These are phyloP conservation scores for Papiliotrema flavescens DNA, from an alignment of 1,284 basidiomycete species.

Conservation along the genomic window DNA sequence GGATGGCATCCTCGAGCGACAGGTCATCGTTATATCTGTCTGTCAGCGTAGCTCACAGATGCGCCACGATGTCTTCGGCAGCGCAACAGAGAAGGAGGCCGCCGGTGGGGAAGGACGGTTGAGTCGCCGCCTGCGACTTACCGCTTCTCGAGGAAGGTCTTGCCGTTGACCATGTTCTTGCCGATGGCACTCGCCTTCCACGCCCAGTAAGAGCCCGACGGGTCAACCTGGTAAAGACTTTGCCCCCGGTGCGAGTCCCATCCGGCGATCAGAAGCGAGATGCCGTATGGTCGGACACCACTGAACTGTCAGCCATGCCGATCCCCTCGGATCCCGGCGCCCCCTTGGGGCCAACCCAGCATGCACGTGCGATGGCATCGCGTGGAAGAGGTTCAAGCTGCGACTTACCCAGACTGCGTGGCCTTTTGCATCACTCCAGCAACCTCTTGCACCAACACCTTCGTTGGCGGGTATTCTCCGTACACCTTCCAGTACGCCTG, in stretches of 20 bases:
- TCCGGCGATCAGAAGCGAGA: slow-evolving; percentile 92
- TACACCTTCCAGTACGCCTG: slow-evolving; percentile 99
- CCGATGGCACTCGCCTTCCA: slow-evolving; percentile 99
- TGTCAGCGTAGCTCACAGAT: not conserved
- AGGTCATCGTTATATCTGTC: slow-evolving; percentile 97
- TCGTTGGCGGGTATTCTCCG: slow-evolving; percentile 97
- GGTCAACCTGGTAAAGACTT: slow-evolving; percentile 96
- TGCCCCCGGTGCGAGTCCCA: slow-evolving; percentile 91
- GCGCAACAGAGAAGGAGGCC: not conserved
- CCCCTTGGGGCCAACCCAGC: not conserved
- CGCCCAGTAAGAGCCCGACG: slow-evolving; percentile 97
- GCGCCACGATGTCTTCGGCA: too few species aligned
- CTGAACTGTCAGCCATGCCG: slow-evolving; percentile 51
- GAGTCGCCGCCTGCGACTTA: slow-evolving; percentile 48
- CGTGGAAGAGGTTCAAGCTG: not conserved
- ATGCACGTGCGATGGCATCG: not conserved
- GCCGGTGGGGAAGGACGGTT: slow-evolving; percentile 14
- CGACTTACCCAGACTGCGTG: slow-evolving; percentile 88
- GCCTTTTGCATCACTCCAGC: slow-evolving; percentile 99
- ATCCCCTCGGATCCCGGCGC: not conserved
- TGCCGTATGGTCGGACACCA: slow-evolving; percentile 96
- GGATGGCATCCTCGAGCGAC: slow-evolving; percentile 97
- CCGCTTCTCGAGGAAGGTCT: slow-evolving; percentile 98
- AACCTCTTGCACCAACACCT: slow-evolving; percentile 93
- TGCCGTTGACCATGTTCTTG: slow-evolving; percentile 99